Percentiles rank a stretch among this genome's conserved stretches.
Conservation (phyloP, 495 filamentous ascomycete genomes). For the Neurospora sp. region DNA sequence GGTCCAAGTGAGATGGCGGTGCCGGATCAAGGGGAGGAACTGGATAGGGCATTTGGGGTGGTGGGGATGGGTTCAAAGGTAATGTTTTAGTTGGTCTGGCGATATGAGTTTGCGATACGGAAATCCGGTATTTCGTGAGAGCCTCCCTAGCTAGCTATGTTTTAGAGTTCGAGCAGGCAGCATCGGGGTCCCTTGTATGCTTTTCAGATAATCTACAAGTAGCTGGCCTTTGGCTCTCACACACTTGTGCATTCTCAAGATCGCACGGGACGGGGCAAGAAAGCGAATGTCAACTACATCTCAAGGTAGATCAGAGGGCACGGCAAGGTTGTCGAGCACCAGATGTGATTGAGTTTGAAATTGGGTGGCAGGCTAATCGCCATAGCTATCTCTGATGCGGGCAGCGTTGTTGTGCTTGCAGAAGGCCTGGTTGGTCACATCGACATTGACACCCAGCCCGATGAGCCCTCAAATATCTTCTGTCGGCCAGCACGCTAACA, state of each 20-base stretch:
- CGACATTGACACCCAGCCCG: not conserved
- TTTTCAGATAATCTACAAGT: not conserved
- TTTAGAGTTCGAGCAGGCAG: not conserved
- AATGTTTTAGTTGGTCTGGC: not conserved
- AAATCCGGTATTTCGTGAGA: not conserved
- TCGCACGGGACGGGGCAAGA: not conserved
- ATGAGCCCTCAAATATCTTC: not conserved
- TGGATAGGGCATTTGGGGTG: slow-evolving; percentile 83
- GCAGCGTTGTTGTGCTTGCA: not conserved
- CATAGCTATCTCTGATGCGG: not conserved
- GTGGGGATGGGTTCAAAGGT: slow-evolving; percentile 29
- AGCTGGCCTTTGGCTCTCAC: not conserved
- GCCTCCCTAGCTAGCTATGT: not conserved
- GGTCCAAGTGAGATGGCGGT: slow-evolving; percentile 38
- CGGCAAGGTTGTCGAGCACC: not conserved
- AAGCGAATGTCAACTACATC: not conserved
- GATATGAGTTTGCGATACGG: not conserved
- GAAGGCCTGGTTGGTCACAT: not conserved
- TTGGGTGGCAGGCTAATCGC: not conserved
- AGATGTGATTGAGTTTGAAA: not conserved
- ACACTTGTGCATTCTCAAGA: not conserved
- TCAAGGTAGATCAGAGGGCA: not conserved
- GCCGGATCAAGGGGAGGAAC: slow-evolving; percentile 58
- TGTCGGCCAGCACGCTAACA: not conserved
- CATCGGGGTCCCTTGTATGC: not conserved